phyloP scores from a whole-genome alignment of 2,329 filamentous ascomycete species.

The Epicoccum nigrum region DNA sequence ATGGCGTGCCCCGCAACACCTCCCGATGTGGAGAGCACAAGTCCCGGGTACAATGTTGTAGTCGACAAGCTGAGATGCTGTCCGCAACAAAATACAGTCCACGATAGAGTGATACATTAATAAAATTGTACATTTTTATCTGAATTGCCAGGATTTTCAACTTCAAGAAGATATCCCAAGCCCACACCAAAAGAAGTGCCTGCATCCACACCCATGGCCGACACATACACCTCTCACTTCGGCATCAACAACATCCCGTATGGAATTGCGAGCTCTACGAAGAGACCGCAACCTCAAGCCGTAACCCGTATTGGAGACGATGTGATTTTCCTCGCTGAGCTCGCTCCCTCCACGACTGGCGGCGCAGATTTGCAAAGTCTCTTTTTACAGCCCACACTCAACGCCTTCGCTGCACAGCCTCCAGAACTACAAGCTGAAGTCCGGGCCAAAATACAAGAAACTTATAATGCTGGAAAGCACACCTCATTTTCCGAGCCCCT shows the following conservation, averaged over 20 bases:
- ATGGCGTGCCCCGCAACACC: not conserved
- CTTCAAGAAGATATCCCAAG: not conserved
- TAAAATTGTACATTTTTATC: too few species aligned
- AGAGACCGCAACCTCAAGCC: slow-evolving; percentile 46
- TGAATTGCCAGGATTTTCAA: not conserved
- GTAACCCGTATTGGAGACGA: slow-evolving; percentile 59
- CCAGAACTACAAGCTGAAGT: slow-evolving; percentile 48
- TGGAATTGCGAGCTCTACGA: slow-evolving; percentile 36
- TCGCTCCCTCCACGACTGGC: slow-evolving; percentile 46
- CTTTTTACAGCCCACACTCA: slow-evolving; percentile 50
- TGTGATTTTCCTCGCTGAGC: slow-evolving; percentile 59
- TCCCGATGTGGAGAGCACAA: slow-evolving; percentile 8
- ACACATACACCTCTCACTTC: slow-evolving; percentile 36
- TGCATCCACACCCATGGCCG: slow-evolving; percentile 21
- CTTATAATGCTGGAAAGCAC: slow-evolving; percentile 34
- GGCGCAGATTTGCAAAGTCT: slow-evolving; percentile 25
- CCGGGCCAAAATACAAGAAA: slow-evolving; percentile 50
- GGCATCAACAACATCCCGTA: slow-evolving; percentile 42
- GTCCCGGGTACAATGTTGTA: not conserved
- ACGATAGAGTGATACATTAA: too few species aligned
- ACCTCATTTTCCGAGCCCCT: slow-evolving; percentile 38
- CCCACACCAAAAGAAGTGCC: not conserved
- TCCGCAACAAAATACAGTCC: too few species aligned
- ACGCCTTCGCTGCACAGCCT: slow-evolving; percentile 57
- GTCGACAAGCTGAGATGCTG: too few species aligned